Conservation (phyloP, 169 alveolate species). For the Babesia ovata region DNA sequence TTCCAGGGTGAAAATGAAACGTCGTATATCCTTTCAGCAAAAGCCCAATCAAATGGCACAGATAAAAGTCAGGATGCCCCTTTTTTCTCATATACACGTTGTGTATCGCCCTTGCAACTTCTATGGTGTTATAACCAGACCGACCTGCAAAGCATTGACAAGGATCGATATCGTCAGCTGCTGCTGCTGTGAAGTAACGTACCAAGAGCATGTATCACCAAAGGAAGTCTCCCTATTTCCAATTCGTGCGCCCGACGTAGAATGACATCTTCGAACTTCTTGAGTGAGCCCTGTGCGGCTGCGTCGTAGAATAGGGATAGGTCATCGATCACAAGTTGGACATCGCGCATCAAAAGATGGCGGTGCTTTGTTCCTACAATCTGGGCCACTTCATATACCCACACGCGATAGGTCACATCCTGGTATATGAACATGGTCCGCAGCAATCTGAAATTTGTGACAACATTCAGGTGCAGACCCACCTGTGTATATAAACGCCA, state of each 20-base stretch:
- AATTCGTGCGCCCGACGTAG: slow-evolving; percentile 70
- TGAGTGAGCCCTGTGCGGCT: slow-evolving; percentile 71
- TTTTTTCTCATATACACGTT: slow-evolving; percentile 55
- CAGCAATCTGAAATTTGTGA: slow-evolving; percentile 51
- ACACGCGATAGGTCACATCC: slow-evolving; percentile 76
- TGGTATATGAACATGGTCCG: slow-evolving; percentile 78
- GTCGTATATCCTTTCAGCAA: slow-evolving; percentile 74
- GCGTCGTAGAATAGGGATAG: slow-evolving; percentile 79
- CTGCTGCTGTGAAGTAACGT: not conserved
- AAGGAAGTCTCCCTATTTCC: slow-evolving; percentile 73
- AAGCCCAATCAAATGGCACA: slow-evolving; percentile 73
- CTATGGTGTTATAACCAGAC: slow-evolving; percentile 71
- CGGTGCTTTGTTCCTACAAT: slow-evolving; percentile 70
- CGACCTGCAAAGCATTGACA: slow-evolving; percentile 47
- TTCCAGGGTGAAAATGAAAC: slow-evolving; percentile 71
- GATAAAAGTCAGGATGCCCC: slow-evolving; percentile 69
- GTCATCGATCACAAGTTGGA: slow-evolving; percentile 77
- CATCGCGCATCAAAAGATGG: slow-evolving; percentile 78
- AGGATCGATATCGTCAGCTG: not conserved
- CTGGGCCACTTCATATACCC: slow-evolving; percentile 78
- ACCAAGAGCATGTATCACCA: slow-evolving; percentile 74
- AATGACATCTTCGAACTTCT: slow-evolving; percentile 67
- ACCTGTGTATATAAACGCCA: slow-evolving; percentile 67
- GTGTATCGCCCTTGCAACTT: slow-evolving; percentile 66
- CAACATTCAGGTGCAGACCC: not conserved